A percentile compares a stretch with the other conserved stretches of the same genome.
phyloP scores from a whole-genome alignment of 2,329 filamentous ascomycete species.

The Boeremia lycopersici region DNA sequence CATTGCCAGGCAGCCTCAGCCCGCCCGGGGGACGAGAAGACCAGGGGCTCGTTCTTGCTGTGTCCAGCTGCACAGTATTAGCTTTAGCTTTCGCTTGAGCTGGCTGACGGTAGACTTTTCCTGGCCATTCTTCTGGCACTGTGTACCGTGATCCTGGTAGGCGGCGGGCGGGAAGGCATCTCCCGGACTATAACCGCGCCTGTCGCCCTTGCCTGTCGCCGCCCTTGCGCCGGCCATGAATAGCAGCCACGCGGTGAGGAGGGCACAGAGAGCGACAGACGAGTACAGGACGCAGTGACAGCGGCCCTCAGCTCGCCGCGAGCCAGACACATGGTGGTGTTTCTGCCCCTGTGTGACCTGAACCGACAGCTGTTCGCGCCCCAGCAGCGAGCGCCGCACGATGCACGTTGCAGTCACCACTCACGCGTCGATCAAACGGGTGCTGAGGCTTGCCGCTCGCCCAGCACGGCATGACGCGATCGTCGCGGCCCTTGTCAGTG shows the following conservation, averaged over 20 bases:
- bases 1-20: constrained; percentile 26
- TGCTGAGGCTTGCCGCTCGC: constrained; percentile 41
- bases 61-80: not conserved
- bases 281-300: constrained; percentile 10
- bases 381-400: constrained; percentile 32
- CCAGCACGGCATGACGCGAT: constrained; percentile 33
- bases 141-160: constrained; percentile 28
- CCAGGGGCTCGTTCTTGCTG: constrained; percentile 1
- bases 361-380: constrained; percentile 14
- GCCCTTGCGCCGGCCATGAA: constrained; percentile 14
- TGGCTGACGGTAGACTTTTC: not conserved
- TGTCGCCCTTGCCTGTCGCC: constrained; percentile 17
- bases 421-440: constrained; percentile 48
- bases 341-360: constrained; percentile 11
- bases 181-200: constrained; percentile 17
- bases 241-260: constrained; percentile 14
- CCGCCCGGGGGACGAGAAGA: constrained; percentile 14
- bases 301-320: constrained; percentile 16
- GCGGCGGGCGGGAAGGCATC: constrained; percentile 22
- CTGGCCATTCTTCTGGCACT: not conserved
- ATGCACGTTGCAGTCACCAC: constrained; percentile 41
- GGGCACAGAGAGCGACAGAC: not conserved
- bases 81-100: not conserved
- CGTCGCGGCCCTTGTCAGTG: constrained; percentile 34
- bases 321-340: constrained; percentile 15